These are phyloP conservation scores for Chenopodium suecicum DNA, from an alignment of 148 eudicot species.

Conservation along the genomic window DNA sequence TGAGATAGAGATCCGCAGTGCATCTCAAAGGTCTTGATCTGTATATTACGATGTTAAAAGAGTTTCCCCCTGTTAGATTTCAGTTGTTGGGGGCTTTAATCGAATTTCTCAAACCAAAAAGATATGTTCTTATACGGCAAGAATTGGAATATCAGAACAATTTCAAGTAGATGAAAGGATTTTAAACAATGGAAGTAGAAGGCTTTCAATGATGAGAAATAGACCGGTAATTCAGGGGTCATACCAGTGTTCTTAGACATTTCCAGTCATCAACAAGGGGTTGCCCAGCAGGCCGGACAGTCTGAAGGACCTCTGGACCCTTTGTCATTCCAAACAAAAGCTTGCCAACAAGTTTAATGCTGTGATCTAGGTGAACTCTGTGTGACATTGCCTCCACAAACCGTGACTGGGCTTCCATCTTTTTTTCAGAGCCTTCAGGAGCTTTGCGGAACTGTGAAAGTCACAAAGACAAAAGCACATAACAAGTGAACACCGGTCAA, in stretches of 20 bases:
- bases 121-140: background rate
- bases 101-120: background rate
- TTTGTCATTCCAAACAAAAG: slow-evolving; percentile 84
- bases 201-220: background rate
- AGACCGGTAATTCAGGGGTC: background rate
- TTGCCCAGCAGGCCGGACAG: slow-evolving; percentile 64
- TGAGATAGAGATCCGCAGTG: slow-evolving; percentile 86
- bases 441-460: slow-evolving; percentile 75
- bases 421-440: slow-evolving; percentile 79
- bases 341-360: slow-evolving; percentile 75
- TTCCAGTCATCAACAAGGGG: slow-evolving; percentile 95
- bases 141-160: background rate
- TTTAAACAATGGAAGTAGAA: background rate
- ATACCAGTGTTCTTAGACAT: slow-evolving; percentile 80
- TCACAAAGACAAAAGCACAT: background rate
- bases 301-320: slow-evolving; percentile 59
- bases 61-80: background rate
- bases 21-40: slow-evolving; percentile 87
- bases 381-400: slow-evolving; percentile 86
- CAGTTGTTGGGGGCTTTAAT: background rate
- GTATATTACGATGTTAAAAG: slow-evolving; percentile 15
- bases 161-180: background rate
- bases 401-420: slow-evolving; percentile 72
- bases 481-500: background rate
- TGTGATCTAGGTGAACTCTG: slow-evolving; percentile 75